Evolutionary conservation across 1,284 basidiomycete species (phyloP), one percentile per base, ranked within the genome.

Genomic region (Cystobasidium pallidum): DNA sequence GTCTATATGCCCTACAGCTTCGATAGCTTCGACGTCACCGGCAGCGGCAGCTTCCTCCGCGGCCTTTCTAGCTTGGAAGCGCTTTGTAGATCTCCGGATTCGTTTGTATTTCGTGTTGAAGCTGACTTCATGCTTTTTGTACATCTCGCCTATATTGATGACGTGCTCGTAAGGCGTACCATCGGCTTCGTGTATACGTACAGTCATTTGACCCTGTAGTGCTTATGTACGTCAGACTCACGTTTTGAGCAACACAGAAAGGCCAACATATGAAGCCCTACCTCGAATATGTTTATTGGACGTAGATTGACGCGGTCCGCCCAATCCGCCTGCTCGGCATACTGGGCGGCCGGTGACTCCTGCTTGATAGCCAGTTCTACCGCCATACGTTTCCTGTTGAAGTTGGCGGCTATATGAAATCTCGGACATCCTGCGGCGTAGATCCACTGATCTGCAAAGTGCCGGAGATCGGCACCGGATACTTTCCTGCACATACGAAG

Each of bases 71-170:
- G 94, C 94, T 58, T 96, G 86, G 78, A 96, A 96, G 21, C 93
- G 90, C 80, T 95, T 95, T 24, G 92, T 96, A 77, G 94, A 93
- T 41, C 95, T 86, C 63, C 94, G 86, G 19, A 97, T 91, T 75
- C 96, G 92, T 82, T 98, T 99, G 83, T 98, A 98, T 82, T 98
- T 99, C n/a, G 95, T 98, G 81, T 99, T 99, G 85, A 98, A 99
- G 0, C 96, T 94, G 0, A 99, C 93, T 78, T 96, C 93, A 80
- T 92, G 97, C 15, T 91, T 88, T 80, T 96, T 97, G 82, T 90
- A 91, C 0, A 88, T 82, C 24, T 87, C 87, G 49, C 91, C 89
- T 73, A 99, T 91, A 80, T 97, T 94, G 49, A 99, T 85, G 24
- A 99, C 92, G 80, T 99, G 96, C 81, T 99, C 96, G 79, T 99